A percentile compares a stretch with the other conserved stretches of the same genome.
phyloP scores from a whole-genome alignment of 768 basidiomycete species.

The Calocybe cyanea region DNA sequence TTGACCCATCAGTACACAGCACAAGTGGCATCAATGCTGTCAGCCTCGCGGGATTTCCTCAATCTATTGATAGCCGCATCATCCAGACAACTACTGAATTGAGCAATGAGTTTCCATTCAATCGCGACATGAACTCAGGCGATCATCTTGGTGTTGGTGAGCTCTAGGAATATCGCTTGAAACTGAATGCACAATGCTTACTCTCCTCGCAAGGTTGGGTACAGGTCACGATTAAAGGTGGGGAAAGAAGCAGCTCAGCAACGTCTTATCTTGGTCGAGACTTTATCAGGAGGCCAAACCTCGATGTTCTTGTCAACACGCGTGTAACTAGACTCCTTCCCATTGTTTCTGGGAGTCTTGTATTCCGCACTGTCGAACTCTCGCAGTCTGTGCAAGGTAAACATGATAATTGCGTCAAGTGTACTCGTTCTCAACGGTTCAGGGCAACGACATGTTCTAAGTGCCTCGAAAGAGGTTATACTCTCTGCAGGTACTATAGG shows the following conservation, averaged over 20 bases:
- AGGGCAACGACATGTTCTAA: conserved; percentile 5
- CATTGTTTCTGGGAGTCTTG: neutral
- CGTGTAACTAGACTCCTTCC: conserved; percentile 15
- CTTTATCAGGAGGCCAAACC: conserved; percentile 16
- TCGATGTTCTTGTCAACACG: conserved; percentile 21
- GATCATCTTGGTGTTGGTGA: neutral
- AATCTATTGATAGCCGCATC: neutral
- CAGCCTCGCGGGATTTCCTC: neutral
- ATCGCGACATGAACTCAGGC: conserved; percentile 1
- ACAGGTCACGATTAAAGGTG: conserved; percentile 10
- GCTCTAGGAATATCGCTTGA: neutral
- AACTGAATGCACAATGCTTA: neutral
- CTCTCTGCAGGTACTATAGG: conserved; percentile 28
- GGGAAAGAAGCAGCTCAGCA: conserved; percentile 23
- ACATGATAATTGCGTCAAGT: neutral
- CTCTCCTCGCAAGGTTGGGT: neutral
- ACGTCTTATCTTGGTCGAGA: conserved; percentile 19
- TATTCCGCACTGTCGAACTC: conserved; percentile 7
- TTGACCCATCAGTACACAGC: conserved; percentile 18
- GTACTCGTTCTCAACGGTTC: neutral
- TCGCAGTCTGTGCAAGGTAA: neutral
- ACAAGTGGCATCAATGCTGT: neutral
- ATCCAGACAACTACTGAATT: neutral
- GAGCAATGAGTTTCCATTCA: neutral
- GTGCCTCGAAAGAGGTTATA: conserved; percentile 26